Base-by-base conservation (phyloP, 2,329 filamentous ascomycete species). In the Aulographum hederae region DNA sequence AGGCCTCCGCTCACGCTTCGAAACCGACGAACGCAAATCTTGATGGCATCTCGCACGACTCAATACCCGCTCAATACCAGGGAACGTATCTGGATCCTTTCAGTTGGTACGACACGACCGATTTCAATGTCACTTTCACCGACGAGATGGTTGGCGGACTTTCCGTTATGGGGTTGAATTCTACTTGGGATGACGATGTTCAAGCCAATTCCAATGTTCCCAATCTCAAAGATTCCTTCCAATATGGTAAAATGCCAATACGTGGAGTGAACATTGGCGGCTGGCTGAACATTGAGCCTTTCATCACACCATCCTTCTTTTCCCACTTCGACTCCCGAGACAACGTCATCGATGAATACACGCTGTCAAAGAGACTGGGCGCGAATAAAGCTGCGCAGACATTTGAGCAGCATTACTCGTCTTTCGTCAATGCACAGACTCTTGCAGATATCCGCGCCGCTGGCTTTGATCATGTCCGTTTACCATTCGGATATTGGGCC, bases 41-140 rank as follows among this genome's bases (percentile, higher is more conserved):
- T 3, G 43, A 58, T 8, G 53, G 52, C 30, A 48, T 62, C 12
- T 54, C 55, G 10, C 45, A 56, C 15, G 45, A 50, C 37, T 52
- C 50, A 34, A 59, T 64, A 21, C 61, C 60, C 1, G 55, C 58
- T 34, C 63, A 63, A 38, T 84, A 71, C 44, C 73, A 69, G 51
- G 81, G 73, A 11, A 80, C 78, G 2, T 75, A 78, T 39, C 63
- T 93, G 14, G 85, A 98, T 46, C 89, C 89, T 0, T 92, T 82
- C 51, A 73, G 76, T 2, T 98, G 89, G 89, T 77, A 78, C 41
- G 78, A 91, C 43, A 94, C 85, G 0, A 67, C 64, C 0, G 82
- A 85, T 45, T 93, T 95, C 60, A 98, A 98, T 48, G 67, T 86
- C 38, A 95, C 89, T 0, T 98, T 91, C 50, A 98, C 89, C 0